Evolutionary conservation across 768 basidiomycete genomes (phyloP), one percentile per base, ranked within the genome.

Genomic region (Suillus weaverae): DNA sequence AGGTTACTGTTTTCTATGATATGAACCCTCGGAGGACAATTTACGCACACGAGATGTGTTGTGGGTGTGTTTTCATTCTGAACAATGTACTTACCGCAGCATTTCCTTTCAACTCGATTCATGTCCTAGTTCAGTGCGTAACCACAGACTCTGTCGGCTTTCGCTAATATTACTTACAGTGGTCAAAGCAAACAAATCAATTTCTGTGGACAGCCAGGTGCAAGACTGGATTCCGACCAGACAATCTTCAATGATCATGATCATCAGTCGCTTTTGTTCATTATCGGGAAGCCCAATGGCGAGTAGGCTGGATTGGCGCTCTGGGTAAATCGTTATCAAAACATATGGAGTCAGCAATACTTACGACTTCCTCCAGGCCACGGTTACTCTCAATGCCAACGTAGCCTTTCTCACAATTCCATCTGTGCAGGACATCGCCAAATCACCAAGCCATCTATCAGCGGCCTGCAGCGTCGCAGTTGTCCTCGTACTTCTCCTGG

Each of bases 321-420:
- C 41, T 81, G 80, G 62, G 85, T 86, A 56, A 36, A 81, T 68
- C 38, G 38, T 33, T 36, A 36, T 22, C 11, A 18, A 44, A 64
- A 30, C 14, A 62, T 22, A 16, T 14, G 18, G 33, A 22, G 22
- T 51, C 38, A 10, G 26, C 56, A 30, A 57, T 3, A 9, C 22
- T 44, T 51, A 20, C 5, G 20, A 53, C 22, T 53, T n/a, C 60
- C 16, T 50, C 5, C 33, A 86, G 84, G 79, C 78, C 1, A 83
- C 83, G 0, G 83, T 86, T 9, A 71, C 86, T 35, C 71, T 86
- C 13, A 81, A 80, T 33, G 83, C 82, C 3, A 85, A 85, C 60
- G 81, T 88, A 0, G 81, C 81, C 0, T 85, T 86, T 68, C 71
- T 88, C 8, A 81, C 84, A 9, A 84, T 87, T 32, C 4, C 36